phyloP scores from a whole-genome alignment of 306 rosid genomes.

The Alnus rubra region DNA sequence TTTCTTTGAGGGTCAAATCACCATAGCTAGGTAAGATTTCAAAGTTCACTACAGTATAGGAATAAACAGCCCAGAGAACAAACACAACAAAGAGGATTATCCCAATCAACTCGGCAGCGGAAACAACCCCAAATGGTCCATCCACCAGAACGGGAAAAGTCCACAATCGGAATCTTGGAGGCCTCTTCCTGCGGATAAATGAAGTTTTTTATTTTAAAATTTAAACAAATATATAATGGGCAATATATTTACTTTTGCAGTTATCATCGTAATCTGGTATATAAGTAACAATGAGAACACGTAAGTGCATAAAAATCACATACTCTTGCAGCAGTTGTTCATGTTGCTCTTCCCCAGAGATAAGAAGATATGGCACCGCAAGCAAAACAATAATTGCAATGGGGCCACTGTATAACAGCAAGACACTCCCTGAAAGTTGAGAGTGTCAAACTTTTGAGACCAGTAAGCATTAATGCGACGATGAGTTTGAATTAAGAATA shows the following conservation, averaged over 20 bases:
- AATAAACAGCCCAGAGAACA: conserved; percentile 68
- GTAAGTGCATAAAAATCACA: conserved; percentile 17
- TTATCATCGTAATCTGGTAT: neutral
- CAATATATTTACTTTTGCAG: neutral
- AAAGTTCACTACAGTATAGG: conserved; percentile 43
- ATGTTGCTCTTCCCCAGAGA: conserved; percentile 57
- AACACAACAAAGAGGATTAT: conserved; percentile 56
- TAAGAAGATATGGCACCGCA: conserved; percentile 49
- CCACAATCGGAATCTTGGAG: conserved; percentile 71
- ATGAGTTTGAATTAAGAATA: neutral
- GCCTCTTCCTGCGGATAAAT: conserved; percentile 49
- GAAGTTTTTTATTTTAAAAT: neutral
- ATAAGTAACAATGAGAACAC: neutral
- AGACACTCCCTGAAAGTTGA: conserved; percentile 58
- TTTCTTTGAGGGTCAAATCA: conserved; percentile 27
- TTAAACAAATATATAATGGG: neutral
- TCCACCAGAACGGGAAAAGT: conserved; percentile 80
- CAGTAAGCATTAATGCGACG: neutral
- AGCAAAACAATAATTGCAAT: conserved; percentile 63
- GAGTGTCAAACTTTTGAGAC: conserved; percentile 12
- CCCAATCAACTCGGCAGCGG: conserved; percentile 79
- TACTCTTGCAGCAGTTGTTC: conserved; percentile 35
- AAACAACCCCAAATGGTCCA: conserved; percentile 88
- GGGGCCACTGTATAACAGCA: conserved; percentile 58
- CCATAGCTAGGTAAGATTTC: conserved; percentile 13